Evolutionary conservation across 2,329 filamentous ascomycete species (phyloP).

Genomic region (Cordyceps farinosa): DNA sequence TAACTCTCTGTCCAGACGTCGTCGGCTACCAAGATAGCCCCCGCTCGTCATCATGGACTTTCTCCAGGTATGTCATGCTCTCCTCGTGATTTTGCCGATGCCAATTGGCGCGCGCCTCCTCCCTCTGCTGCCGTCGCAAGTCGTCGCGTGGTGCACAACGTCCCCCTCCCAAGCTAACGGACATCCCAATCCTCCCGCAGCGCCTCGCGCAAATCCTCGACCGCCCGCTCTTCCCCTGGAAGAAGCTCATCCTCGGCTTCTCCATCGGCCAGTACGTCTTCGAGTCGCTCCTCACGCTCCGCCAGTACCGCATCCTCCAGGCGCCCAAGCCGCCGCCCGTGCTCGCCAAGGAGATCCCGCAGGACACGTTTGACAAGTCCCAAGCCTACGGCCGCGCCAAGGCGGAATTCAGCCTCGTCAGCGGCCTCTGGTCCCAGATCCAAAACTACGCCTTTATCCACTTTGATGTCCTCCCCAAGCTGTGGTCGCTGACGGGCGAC

Average conservation of each 20-base stretch:
- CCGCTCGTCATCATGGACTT: conserved; percentile 38
- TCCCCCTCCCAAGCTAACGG: not conserved
- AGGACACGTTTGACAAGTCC: conserved; percentile 90
- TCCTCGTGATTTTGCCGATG: not conserved
- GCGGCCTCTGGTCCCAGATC: conserved; percentile 76
- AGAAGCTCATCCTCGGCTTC: conserved; percentile 91
- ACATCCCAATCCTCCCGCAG: conserved; percentile 34
- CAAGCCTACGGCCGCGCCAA: conserved; percentile 97
- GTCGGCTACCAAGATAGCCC: conserved; percentile 8
- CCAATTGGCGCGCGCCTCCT: not conserved
- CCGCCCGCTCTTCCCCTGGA: conserved; percentile 93
- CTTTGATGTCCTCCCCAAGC: conserved; percentile 82
- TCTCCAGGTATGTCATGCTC: conserved; percentile 38
- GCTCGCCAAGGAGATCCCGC: conserved; percentile 79
- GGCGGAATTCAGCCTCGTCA: conserved; percentile 81
- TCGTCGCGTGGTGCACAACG: not conserved
- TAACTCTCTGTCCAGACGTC: not conserved
- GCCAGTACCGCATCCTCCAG: conserved; percentile 85
- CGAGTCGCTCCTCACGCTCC: conserved; percentile 82
- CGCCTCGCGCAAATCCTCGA: conserved; percentile 83
- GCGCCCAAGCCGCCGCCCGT: conserved; percentile 79
- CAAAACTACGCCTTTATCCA: conserved; percentile 89
- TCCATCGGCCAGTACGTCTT: conserved; percentile 87
- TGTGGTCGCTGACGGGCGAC: conserved; percentile 79
- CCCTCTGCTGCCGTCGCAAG: not conserved